Percentiles rank a stretch among this genome's conserved stretches.
Conservation (phyloP, 768 basidiomycete genomes). For the Lactarius tabidus region DNA sequence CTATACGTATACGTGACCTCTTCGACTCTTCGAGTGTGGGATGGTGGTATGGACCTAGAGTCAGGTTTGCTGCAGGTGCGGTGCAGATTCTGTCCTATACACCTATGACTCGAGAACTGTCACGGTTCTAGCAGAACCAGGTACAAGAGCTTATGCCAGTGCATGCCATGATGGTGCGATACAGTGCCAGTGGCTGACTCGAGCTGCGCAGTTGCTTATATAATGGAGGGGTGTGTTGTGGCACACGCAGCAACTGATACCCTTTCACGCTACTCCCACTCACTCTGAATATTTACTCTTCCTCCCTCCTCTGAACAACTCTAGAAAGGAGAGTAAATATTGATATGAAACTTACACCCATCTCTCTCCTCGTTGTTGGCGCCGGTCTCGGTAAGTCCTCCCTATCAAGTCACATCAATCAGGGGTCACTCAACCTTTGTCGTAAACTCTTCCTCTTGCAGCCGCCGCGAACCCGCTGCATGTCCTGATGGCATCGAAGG, state of each 20-base stretch:
- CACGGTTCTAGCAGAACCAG: too few relatives aligned
- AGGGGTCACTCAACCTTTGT: not conserved
- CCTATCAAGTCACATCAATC: not conserved
- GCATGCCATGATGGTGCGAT: too few relatives aligned
- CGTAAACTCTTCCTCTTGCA: not conserved
- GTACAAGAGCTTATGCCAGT: too few relatives aligned
- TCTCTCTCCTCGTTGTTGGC: constrained; percentile 5
- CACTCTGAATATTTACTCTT: not conserved
- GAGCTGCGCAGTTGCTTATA: not conserved
- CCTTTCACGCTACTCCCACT: not conserved
- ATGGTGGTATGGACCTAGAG: too few relatives aligned
- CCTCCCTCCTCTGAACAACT: not conserved
- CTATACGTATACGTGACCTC: too few relatives aligned
- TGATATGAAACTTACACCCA: not conserved
- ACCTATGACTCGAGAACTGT: too few relatives aligned
- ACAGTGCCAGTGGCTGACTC: too few relatives aligned
- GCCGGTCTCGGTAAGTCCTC: constrained; percentile 18
- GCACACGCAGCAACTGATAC: not conserved
- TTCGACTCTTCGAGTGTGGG: too few relatives aligned
- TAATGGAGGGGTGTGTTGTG: not conserved
- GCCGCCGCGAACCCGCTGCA: constrained; percentile 17
- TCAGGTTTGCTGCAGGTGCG: too few relatives aligned
- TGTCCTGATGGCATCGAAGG: constrained; percentile 14
- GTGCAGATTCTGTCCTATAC: too few relatives aligned
- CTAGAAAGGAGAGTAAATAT: not conserved